Evolutionary conservation across 2,329 filamentous ascomycete species (phyloP).

Genomic region (Arthrobotrys pseudoclavata): DNA sequence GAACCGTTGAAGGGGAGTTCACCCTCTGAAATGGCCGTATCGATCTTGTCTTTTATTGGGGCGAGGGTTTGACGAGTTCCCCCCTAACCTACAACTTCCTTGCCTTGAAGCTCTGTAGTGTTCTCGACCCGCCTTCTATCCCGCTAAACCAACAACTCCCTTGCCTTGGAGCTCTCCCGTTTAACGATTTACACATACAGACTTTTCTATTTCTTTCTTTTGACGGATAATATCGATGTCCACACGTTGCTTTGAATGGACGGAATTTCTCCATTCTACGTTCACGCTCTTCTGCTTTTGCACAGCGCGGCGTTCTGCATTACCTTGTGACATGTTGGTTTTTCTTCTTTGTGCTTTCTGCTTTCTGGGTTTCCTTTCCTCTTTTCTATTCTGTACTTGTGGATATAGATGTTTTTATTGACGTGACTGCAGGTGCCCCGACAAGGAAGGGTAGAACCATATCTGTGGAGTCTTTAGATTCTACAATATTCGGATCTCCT

Average conservation of each 20-base stretch:
- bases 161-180: slow-evolving; percentile 12
- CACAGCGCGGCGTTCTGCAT: slow-evolving; percentile 24
- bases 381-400: neutral
- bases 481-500: neutral
- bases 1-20: slow-evolving; percentile 52
- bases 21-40: slow-evolving; percentile 26
- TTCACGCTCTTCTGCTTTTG: neutral
- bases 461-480: neutral
- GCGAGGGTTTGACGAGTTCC: slow-evolving; percentile 24
- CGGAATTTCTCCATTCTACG: neutral
- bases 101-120: slow-evolving; percentile 17
- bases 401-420: too few species aligned
- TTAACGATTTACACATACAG: neutral
- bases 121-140: neutral
- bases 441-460: neutral
- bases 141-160: neutral
- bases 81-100: slow-evolving; percentile 13
- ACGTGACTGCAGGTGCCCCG: neutral
- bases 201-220: neutral
- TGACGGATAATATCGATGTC: neutral
- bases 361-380: neutral
- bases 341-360: neutral
- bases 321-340: neutral
- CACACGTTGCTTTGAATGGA: neutral
- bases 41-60: neutral